A percentile compares a stretch with the other conserved stretches of the same genome.
Conservation (phyloP, 495 filamentous ascomycete species). For the Recurvomyces mirabilis region DNA sequence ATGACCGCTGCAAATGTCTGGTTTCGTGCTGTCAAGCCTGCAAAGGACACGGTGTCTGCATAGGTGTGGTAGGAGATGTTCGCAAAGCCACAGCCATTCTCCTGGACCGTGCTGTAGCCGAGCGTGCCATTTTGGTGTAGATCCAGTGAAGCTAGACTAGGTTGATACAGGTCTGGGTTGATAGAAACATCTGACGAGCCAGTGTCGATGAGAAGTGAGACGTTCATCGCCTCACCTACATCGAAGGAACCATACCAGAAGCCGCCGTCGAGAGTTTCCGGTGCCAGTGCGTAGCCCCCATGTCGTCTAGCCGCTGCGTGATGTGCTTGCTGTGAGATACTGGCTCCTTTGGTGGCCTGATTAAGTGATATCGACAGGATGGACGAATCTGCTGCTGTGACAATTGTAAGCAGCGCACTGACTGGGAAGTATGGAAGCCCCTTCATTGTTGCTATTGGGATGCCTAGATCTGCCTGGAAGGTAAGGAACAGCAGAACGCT, state of each 20-base stretch:
- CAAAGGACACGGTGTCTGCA: constrained; percentile 1
- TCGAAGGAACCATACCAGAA: constrained; percentile 10
- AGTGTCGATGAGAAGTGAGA: constrained; percentile 12
- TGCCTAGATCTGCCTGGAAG: too few relatives aligned
- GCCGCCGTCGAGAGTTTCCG: constrained; percentile 2
- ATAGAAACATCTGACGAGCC: constrained; percentile 4
- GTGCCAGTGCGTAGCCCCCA: background rate
- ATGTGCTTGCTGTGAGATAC: too few relatives aligned
- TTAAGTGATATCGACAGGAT: too few relatives aligned
- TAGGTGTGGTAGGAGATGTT: constrained; percentile 5
- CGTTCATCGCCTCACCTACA: constrained; percentile 1
- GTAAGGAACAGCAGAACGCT: too few relatives aligned
- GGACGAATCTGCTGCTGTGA: too few relatives aligned
- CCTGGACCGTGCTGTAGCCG: background rate
- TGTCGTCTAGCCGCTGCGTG: too few relatives aligned
- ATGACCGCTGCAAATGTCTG: background rate
- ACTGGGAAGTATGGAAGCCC: too few relatives aligned
- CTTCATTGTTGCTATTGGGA: too few relatives aligned
- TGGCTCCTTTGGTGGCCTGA: too few relatives aligned
- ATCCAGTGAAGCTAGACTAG: background rate
- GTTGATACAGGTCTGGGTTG: constrained; percentile 8
- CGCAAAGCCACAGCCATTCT: constrained; percentile 6
- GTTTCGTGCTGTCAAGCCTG: constrained; percentile 1
- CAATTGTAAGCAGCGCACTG: too few relatives aligned
- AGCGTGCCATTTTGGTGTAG: background rate